These are phyloP conservation scores for Adansonia madagascariensis DNA, from an alignment of 441 rosid genomes.

Conservation along the genomic window DNA sequence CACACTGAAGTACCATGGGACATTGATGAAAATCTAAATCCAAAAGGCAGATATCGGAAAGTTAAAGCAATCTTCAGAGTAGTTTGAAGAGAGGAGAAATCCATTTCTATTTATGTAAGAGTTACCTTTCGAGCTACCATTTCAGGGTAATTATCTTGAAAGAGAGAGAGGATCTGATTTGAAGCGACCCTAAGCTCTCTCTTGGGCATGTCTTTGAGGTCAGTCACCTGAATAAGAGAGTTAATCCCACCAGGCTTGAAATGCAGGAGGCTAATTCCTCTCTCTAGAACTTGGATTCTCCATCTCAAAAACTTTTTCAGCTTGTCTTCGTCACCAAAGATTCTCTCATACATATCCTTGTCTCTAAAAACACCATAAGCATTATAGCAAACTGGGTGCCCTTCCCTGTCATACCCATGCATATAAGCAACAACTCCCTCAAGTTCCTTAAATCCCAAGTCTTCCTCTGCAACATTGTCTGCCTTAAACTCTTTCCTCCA, in stretches of 20 bases:
- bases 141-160: conserved; percentile 97
- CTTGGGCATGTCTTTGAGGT: conserved; percentile 95
- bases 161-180: conserved; percentile 83
- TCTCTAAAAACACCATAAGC: conserved; percentile 85
- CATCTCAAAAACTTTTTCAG: conserved; percentile 76
- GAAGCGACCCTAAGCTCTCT: conserved; percentile 89
- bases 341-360: conserved; percentile 77
- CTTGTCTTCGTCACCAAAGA: conserved; percentile 87
- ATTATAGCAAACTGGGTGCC: conserved; percentile 94
- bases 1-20: conserved; percentile 92
- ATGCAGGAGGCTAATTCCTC: conserved; percentile 73
- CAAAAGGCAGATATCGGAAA: background rate
- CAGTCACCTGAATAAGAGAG: conserved; percentile 90
- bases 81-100: conserved; percentile 6
- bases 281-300: conserved; percentile 92
- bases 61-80: background rate
- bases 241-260: conserved; percentile 92
- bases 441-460: conserved; percentile 80
- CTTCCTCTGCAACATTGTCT: conserved; percentile 68
- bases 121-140: conserved; percentile 95
- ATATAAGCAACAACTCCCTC: conserved; percentile 86
- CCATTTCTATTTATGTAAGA: background rate
- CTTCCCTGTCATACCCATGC: conserved; percentile 80
- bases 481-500: conserved; percentile 85
- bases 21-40: conserved; percentile 85